phyloP scores from a whole-genome alignment of 345 rosid species.

The Clausena lansium region DNA sequence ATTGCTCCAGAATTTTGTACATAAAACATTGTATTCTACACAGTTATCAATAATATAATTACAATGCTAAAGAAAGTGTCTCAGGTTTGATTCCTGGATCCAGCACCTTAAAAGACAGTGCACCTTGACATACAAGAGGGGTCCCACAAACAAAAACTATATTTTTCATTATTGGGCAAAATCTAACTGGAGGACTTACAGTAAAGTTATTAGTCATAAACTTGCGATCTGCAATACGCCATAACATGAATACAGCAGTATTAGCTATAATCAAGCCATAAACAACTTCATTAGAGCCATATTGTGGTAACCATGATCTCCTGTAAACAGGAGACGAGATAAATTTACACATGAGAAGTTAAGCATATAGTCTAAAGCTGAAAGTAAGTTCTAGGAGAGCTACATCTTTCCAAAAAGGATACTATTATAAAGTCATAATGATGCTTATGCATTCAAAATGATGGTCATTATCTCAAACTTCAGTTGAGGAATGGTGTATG shows the following conservation, averaged over 20 bases:
- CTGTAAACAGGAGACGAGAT: slow-evolving; percentile 41
- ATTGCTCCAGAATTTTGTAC: too few species aligned
- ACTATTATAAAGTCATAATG: not conserved
- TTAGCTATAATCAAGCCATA: slow-evolving; percentile 66
- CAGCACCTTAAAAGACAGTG: slow-evolving; percentile 5
- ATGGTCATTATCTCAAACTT: not conserved
- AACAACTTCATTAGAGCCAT: slow-evolving; percentile 47
- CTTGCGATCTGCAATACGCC: slow-evolving; percentile 53
- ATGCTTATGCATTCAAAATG: not conserved
- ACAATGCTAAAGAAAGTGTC: not conserved
- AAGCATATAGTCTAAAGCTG: slow-evolving; percentile 1
- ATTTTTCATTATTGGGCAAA: not conserved
- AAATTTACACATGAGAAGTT: slow-evolving; percentile 3
- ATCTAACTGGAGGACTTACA: slow-evolving; percentile 43
- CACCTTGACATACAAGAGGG: not conserved
- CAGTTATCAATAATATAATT: too few species aligned
- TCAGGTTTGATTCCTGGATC: not conserved
- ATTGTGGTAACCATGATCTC: slow-evolving; percentile 54
- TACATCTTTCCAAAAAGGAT: not conserved
- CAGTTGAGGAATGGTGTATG: not conserved
- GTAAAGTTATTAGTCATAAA: slow-evolving; percentile 82
- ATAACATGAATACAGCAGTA: slow-evolving; percentile 62
- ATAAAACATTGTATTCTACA: too few species aligned
- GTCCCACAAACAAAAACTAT: slow-evolving; percentile 2
- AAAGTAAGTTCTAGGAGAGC: not conserved